phyloP scores from a whole-genome alignment of 164 flowering plant species.

The Macadamia integrifolia region DNA sequence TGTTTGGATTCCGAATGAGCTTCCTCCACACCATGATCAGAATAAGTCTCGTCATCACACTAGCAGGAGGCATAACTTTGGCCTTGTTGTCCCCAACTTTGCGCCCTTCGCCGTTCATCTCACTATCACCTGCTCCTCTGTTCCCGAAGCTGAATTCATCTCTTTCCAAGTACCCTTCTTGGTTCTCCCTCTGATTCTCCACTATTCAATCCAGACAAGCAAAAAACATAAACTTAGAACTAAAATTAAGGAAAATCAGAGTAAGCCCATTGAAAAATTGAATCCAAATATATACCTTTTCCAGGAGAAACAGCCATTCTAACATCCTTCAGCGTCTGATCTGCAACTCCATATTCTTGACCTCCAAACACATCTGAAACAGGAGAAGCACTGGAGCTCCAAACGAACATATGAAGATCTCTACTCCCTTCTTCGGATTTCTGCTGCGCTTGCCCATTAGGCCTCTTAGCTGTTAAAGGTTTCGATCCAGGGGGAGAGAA shows the following conservation, averaged over 20 bases:
- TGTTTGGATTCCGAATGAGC: conserved; percentile 87
- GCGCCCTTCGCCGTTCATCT: conserved; percentile 22
- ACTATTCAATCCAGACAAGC: conserved; percentile 11
- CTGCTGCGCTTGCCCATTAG: conserved; percentile 36
- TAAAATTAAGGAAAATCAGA: background rate
- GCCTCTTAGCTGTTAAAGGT: conserved; percentile 25
- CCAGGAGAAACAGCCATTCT: conserved; percentile 66
- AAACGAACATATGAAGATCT: conserved; percentile 96
- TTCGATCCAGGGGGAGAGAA: conserved; percentile 55
- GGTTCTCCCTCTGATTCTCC: conserved; percentile 37
- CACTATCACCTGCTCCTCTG: conserved; percentile 30
- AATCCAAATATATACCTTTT: conserved; percentile 32
- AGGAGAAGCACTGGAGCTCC: conserved; percentile 98
- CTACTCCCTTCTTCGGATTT: conserved; percentile 44
- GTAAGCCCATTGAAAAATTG: background rate
- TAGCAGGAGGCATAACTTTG: conserved; percentile 75
- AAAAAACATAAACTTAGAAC: background rate
- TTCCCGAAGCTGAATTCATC: conserved; percentile 74
- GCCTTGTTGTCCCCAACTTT: conserved; percentile 38
- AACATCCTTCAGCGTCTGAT: conserved; percentile 52
- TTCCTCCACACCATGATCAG: conserved; percentile 97
- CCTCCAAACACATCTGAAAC: conserved; percentile 91
- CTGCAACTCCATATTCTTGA: conserved; percentile 43
- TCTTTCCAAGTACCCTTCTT: conserved; percentile 56
- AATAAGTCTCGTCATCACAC: conserved; percentile 90